Evolutionary conservation across 441 rosid species (phyloP).

Genomic region (Adansonia rubrostipa): DNA sequence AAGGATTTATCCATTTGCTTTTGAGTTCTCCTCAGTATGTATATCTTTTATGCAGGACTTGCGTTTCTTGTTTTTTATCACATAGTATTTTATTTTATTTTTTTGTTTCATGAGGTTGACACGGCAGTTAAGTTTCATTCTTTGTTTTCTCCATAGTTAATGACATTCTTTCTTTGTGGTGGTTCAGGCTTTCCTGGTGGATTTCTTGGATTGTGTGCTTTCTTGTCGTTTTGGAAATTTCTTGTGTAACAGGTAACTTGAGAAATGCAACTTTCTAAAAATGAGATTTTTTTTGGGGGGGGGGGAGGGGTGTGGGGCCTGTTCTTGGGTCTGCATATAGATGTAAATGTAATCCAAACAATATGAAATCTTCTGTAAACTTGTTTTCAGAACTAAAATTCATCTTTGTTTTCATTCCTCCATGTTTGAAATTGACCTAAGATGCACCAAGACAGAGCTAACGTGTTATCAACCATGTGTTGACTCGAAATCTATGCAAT

Average conservation of each 20-base stretch:
- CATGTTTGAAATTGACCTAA: neutral
- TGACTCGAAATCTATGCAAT: neutral
- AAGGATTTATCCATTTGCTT: slow-evolving; percentile 97
- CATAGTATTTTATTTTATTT: neutral
- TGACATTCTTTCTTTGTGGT: slow-evolving; percentile 32
- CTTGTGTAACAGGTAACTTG: slow-evolving; percentile 81
- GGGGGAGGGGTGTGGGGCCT: neutral
- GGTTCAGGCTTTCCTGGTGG: slow-evolving; percentile 90
- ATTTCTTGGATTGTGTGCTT: slow-evolving; percentile 84
- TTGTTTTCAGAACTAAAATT: neutral
- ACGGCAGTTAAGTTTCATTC: neutral
- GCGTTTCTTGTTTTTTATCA: neutral
- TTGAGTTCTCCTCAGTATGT: slow-evolving; percentile 95
- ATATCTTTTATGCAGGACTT: slow-evolving; percentile 14
- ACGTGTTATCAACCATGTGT: neutral
- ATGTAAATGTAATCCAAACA: slow-evolving; percentile 12
- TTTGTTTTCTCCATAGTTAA: slow-evolving; percentile 21
- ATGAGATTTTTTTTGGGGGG: neutral
- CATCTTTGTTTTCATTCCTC: neutral
- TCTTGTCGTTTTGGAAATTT: slow-evolving; percentile 98
- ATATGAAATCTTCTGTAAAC: slow-evolving; percentile 9
- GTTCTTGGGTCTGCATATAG: neutral
- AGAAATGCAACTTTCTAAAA: slow-evolving; percentile 2
- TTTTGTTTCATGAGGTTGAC: neutral
- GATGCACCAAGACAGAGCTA: neutral